Evolutionary conservation across 768 basidiomycete species (phyloP), one percentile per base, ranked within the genome.

Genomic region (Scleroderma citrinum): DNA sequence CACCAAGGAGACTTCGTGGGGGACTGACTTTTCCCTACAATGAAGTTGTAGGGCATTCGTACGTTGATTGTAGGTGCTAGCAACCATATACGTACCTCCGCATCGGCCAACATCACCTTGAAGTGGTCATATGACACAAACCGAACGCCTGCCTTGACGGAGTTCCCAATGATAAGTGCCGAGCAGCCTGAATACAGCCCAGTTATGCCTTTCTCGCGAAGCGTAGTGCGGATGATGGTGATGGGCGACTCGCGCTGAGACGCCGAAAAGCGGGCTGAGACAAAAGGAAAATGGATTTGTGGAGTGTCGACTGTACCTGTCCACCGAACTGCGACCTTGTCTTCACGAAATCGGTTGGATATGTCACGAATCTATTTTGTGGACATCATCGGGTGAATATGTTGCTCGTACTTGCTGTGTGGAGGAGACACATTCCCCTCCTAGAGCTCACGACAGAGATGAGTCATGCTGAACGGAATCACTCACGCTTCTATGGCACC

Each of bases 41-140:
- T 12, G 39, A 10, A 17, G 7, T 21, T 16, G 30, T 55, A 32
- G 49, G n/a, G 35, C 23, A 38, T 12, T 34, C 5, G n/a, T 23
- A 8, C 16, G 5, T 3, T 19, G 31, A 32, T 10, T 7, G 20
- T 24, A 14, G 24, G 3, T 50, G 34, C 2, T 17, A 19, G 21
- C 16, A 7, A 61, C 76, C 59, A 29, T 29, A 29, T 8, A 29
- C 26, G 26, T 59, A 92, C 94, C 74, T 97, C 76, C 6, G 81
- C 60, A 66, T 98, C 92, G 38, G 87, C 88, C 39, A 99, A 65
- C 59, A 83, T 66, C 24, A 73, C 69, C 71, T 98, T 98, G 73
- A 93, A 94, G 62, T 85, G 77, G 63, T 97, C 94, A 69, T 99
- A 99, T 56, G 83, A 87, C 49, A 96, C 79, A 66, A 99, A 99